phyloP scores from a whole-genome alignment of 1,139 yeast genomes.

The Taphrina sp. region DNA sequence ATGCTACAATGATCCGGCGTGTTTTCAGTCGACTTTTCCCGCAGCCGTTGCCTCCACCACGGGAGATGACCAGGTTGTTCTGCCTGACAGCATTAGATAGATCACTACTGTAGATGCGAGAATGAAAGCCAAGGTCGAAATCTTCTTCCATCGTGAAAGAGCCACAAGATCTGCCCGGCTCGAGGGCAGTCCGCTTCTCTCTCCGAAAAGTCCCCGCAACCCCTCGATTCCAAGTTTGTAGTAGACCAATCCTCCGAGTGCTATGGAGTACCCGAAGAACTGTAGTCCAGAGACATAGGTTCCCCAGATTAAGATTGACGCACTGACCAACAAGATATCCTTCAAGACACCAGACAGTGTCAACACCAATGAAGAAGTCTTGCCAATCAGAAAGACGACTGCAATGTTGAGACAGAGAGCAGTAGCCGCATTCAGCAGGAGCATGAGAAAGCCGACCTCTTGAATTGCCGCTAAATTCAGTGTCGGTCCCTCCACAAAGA shows the following conservation, averaged over 20 bases:
- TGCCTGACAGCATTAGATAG: too few species aligned
- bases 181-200: slow-evolving; percentile 3
- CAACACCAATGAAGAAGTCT: slow-evolving; percentile 39
- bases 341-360: slow-evolving; percentile 40
- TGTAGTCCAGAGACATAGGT: slow-evolving; percentile 38
- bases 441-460: slow-evolving; percentile 35
- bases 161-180: background rate
- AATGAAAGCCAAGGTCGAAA: background rate
- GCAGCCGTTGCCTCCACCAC: too few species aligned
- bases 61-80: too few species aligned
- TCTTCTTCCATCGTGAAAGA: slow-evolving; percentile 8
- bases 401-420: slow-evolving; percentile 39
- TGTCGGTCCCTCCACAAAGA: slow-evolving; percentile 32
- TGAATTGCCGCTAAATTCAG: slow-evolving; percentile 34
- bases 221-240: slow-evolving; percentile 37
- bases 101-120: too few species aligned
- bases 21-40: too few species aligned
- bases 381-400: slow-evolving; percentile 39
- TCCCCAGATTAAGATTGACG: slow-evolving; percentile 39
- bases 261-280: slow-evolving; percentile 38
- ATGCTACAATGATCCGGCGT: too few species aligned
- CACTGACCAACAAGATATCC: slow-evolving; percentile 38
- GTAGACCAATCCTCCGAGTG: slow-evolving; percentile 38
- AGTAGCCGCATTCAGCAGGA: slow-evolving; percentile 37
- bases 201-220: slow-evolving; percentile 7